These are phyloP conservation scores for Ceratocystis albifundus DNA, from an alignment of 2,329 filamentous ascomycete genomes.

Conservation along the genomic window DNA sequence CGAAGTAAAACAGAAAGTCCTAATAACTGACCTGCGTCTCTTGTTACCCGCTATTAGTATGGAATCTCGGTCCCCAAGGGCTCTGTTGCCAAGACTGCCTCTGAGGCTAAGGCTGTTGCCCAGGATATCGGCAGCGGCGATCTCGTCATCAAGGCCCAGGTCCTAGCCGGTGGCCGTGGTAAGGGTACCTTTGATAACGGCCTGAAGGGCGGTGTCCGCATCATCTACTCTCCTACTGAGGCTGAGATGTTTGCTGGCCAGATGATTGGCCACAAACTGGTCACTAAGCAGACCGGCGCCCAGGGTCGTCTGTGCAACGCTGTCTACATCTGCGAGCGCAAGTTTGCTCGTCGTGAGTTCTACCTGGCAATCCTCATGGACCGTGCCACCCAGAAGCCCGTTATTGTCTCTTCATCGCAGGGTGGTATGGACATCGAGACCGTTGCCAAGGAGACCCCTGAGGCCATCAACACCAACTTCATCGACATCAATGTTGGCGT, in stretches of 20 bases:
- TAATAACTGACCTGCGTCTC: slow-evolving; percentile 18
- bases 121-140: slow-evolving; percentile 87
- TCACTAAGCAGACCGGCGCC: slow-evolving; percentile 98
- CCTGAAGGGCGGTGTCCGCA: slow-evolving; percentile 94
- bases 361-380: slow-evolving; percentile 99
- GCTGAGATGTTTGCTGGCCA: slow-evolving; percentile 96
- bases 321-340: slow-evolving; percentile 99
- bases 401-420: slow-evolving; percentile 95
- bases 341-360: slow-evolving; percentile 97
- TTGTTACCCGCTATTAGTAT: slow-evolving; percentile 49
- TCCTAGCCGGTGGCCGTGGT: slow-evolving; percentile 91
- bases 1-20: not conserved
- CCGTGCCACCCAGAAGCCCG: slow-evolving; percentile 75
- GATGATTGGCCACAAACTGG: slow-evolving; percentile 99
- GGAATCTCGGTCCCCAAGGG: slow-evolving; percentile 88
- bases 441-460: slow-evolving; percentile 94
- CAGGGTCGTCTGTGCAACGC: slow-evolving; percentile 87
- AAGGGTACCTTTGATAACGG: slow-evolving; percentile 98
- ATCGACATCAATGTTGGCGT: slow-evolving; percentile 92
- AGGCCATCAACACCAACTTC: slow-evolving; percentile 86
- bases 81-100: slow-evolving; percentile 66
- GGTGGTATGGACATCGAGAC: slow-evolving; percentile 99
- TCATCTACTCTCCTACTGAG: slow-evolving; percentile 95
- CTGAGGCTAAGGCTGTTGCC: slow-evolving; percentile 84
- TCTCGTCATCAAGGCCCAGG: slow-evolving; percentile 99